A percentile compares a stretch with the other conserved stretches of the same genome.
phyloP scores from a whole-genome alignment of 768 basidiomycete genomes.

The Myochromella boudieri region DNA sequence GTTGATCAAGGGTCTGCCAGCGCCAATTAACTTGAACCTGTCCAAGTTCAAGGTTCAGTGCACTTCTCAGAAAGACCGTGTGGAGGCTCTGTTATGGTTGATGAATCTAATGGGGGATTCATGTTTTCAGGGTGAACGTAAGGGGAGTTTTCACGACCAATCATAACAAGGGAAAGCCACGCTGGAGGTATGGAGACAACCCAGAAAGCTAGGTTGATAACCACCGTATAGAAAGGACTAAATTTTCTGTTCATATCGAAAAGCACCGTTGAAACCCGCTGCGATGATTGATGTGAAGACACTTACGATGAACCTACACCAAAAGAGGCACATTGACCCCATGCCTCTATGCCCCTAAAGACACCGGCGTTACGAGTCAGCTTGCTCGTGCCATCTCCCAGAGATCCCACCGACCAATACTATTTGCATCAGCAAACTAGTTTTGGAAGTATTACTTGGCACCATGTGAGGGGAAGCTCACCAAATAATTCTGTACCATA shows the following conservation, averaged over 20 bases:
- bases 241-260: conserved; percentile 9
- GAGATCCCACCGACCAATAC: conserved; percentile 20
- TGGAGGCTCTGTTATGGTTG: no score
- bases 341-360: conserved; percentile 17
- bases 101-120: no score
- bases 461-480: not conserved
- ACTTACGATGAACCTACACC: conserved; percentile 19
- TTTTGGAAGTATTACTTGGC: no score
- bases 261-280: not conserved
- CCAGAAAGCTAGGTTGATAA: conserved; percentile 14
- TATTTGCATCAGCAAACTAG: not conserved
- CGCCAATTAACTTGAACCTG: no score
- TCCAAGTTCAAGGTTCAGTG: no score
- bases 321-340: conserved; percentile 20
- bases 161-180: conserved; percentile 10
- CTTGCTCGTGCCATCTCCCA: conserved; percentile 17
- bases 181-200: conserved; percentile 14
- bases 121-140: not conserved
- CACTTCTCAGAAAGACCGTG: no score
- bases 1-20: no score
- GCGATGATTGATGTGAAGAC: not conserved
- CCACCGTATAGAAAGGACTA: conserved; percentile 14
- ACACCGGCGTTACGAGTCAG: conserved; percentile 19
- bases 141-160: conserved; percentile 7
- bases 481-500: conserved; percentile 21